phyloP scores from a whole-genome alignment of 306 rosid genomes.

The Quercus dentata region DNA sequence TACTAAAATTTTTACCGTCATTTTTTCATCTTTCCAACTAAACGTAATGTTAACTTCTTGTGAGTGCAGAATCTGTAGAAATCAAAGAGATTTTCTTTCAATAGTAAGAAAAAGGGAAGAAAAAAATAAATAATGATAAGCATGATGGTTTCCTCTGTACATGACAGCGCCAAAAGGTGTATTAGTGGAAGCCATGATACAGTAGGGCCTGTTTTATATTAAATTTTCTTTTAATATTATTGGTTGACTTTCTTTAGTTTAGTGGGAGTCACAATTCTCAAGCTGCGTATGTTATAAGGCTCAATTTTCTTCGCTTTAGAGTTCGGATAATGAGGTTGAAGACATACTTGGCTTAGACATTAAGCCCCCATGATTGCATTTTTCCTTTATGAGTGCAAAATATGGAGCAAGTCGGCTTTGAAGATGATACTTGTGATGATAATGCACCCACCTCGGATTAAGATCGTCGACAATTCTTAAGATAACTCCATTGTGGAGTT shows the following conservation, averaged over 20 bases:
- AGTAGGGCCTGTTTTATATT: not conserved
- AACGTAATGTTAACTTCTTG: too few relatives aligned
- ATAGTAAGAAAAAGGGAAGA: too few relatives aligned
- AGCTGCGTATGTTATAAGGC: slow-evolving; percentile 46
- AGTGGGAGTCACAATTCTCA: slow-evolving; percentile 28
- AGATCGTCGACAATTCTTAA: too few relatives aligned
- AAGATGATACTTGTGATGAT: not conserved
- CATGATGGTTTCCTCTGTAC: not conserved
- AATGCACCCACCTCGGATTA: not conserved
- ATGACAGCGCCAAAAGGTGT: not conserved
- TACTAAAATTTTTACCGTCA: too few relatives aligned
- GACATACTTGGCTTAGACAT: slow-evolving; percentile 64
- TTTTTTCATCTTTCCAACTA: too few relatives aligned
- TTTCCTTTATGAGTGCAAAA: not conserved
- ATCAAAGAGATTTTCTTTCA: too few relatives aligned
- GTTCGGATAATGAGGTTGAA: slow-evolving; percentile 7
- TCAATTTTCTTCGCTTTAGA: slow-evolving; percentile 2
- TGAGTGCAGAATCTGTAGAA: too few relatives aligned
- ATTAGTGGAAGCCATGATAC: not conserved
- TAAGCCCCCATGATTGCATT: slow-evolving; percentile 62
- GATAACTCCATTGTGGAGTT: too few relatives aligned
- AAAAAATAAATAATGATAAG: not conserved
- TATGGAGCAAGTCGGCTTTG: not conserved
- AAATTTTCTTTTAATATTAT: not conserved
- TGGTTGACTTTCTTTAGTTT: slow-evolving; percentile 14